Evolutionary conservation across 2,329 filamentous ascomycete species (phyloP).

Genomic region (Aspergillus intermedius): DNA sequence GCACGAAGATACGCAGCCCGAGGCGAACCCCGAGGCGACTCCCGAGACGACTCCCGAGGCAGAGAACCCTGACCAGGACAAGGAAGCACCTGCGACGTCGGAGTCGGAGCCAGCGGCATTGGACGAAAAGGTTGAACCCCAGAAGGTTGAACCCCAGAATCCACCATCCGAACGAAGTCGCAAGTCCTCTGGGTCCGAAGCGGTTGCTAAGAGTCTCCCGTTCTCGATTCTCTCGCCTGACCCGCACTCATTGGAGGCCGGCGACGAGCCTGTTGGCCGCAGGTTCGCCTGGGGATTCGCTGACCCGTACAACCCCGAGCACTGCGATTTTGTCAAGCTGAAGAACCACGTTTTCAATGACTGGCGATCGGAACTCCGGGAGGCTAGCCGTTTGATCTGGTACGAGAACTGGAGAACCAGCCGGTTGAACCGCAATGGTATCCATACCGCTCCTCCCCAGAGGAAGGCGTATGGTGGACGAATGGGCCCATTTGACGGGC

Average conservation of each 20-base stretch:
- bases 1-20: background rate
- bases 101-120: constrained; percentile 13
- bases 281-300: constrained; percentile 96
- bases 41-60: constrained; percentile 14
- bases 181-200: constrained; percentile 32
- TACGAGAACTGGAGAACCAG: constrained; percentile 88
- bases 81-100: constrained; percentile 18
- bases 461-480: constrained; percentile 23
- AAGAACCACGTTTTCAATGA: constrained; percentile 90
- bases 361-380: constrained; percentile 84
- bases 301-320: constrained; percentile 80
- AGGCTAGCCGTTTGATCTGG: constrained; percentile 85
- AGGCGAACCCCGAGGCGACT: constrained; percentile 13
- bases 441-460: constrained; percentile 9
- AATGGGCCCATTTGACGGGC: constrained; percentile 21
- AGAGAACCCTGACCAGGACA: constrained; percentile 21
- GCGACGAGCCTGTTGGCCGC: constrained; percentile 58
- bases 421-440: constrained; percentile 32
- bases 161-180: constrained; percentile 32
- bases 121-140: constrained; percentile 15
- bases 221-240: constrained; percentile 93
- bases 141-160: constrained; percentile 20
- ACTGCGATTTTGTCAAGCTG: constrained; percentile 88
- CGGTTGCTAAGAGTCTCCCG: constrained; percentile 63
- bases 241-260: constrained; percentile 60